Conservation (phyloP, 1,139 yeast species). For the Ashbya aceris region DNA sequence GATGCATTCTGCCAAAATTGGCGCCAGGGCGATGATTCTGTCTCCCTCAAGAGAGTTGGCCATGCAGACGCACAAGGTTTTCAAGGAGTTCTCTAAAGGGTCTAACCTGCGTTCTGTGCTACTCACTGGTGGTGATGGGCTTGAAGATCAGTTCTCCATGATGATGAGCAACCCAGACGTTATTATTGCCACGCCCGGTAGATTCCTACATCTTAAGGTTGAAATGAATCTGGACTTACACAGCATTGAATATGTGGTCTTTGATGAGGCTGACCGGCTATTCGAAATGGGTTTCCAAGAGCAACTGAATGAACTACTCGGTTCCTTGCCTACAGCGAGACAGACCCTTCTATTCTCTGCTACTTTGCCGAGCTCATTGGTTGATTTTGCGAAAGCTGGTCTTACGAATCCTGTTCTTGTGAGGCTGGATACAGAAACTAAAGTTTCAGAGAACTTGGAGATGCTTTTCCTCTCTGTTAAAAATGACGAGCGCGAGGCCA, state of each 20-base stretch:
- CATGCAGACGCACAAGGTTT: conserved; percentile 78
- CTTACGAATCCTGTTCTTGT: conserved; percentile 84
- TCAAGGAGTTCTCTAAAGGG: conserved; percentile 79
- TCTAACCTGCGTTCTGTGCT: conserved; percentile 74
- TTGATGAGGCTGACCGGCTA: conserved; percentile 96
- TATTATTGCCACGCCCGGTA: conserved; percentile 94
- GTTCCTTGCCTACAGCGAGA: conserved; percentile 69
- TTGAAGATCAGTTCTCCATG: conserved; percentile 88
- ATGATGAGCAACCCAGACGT: conserved; percentile 95
- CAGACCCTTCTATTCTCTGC: conserved; percentile 92
- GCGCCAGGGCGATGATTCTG: conserved; percentile 77
- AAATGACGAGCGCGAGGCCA: conserved; percentile 84
- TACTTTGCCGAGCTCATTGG: conserved; percentile 82
- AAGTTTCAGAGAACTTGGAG: conserved; percentile 81
- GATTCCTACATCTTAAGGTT: conserved; percentile 88
- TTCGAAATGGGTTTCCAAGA: conserved; percentile 97
- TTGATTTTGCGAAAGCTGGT: conserved; percentile 97
- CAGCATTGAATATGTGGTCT: conserved; percentile 80
- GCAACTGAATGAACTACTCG: conserved; percentile 82
- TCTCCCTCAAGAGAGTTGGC: conserved; percentile 91
- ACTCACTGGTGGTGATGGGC: conserved; percentile 92
- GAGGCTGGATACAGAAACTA: conserved; percentile 84
- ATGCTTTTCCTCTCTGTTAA: conserved; percentile 81
- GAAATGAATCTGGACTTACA: conserved; percentile 86
- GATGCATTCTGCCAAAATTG: conserved; percentile 76